phyloP scores from a whole-genome alignment of 257 asterid species.

The Nicotiana undulata region DNA sequence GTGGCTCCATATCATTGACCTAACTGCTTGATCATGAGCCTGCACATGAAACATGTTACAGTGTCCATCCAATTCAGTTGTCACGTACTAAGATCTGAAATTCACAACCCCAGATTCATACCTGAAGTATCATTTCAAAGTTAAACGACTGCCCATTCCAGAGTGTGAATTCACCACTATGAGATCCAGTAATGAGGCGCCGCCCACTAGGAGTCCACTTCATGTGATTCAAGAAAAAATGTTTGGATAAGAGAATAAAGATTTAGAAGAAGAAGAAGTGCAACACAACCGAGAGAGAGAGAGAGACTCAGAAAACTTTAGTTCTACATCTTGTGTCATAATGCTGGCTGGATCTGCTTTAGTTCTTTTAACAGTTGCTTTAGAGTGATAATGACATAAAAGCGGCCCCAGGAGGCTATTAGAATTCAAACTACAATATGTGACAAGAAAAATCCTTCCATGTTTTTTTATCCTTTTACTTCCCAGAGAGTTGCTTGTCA shows the following conservation, averaged over 20 bases:
- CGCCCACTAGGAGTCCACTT: slow-evolving; percentile 99
- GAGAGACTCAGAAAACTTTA: not conserved
- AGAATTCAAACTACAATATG: not conserved
- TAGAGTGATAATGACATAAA: not conserved
- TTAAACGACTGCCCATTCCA: slow-evolving; percentile 99
- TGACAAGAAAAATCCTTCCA: not conserved
- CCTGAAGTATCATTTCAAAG: slow-evolving; percentile 99
- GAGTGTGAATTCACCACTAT: slow-evolving; percentile 96
- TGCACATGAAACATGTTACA: slow-evolving; percentile 24
- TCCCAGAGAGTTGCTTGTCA: not conserved
- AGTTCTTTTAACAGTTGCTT: not conserved
- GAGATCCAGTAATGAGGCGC: slow-evolving; percentile 97
- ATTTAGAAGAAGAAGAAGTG: not conserved
- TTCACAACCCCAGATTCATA: slow-evolving; percentile 19
- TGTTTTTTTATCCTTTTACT: not conserved
- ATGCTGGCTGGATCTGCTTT: not conserved
- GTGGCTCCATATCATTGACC: slow-evolving; percentile 99
- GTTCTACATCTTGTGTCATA: not conserved
- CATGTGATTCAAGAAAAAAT: slow-evolving; percentile 15
- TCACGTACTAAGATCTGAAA: not conserved
- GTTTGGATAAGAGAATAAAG: slow-evolving; percentile 13
- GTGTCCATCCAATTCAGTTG: not conserved
- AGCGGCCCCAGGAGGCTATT: not conserved
- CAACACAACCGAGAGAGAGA: not conserved
- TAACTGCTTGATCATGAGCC: slow-evolving; percentile 99